Percentiles rank a stretch among this genome's conserved stretches.
phyloP scores from a whole-genome alignment of 1,284 basidiomycete species.

The Austroboletus niveus region DNA sequence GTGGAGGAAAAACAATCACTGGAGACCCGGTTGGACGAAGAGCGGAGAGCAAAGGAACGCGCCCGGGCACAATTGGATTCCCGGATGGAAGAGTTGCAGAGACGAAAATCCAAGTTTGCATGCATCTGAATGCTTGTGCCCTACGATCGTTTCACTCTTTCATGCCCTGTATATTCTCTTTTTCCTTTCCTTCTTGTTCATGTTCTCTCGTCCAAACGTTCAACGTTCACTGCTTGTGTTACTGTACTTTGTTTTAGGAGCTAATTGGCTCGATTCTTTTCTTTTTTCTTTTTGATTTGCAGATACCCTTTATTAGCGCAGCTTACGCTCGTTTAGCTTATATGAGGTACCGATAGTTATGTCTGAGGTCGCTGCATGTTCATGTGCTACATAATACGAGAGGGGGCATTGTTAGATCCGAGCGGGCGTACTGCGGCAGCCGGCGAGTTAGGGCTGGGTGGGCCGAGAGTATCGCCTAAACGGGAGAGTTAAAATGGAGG shows the following conservation, averaged over 20 bases:
- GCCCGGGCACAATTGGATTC: constrained; percentile 79
- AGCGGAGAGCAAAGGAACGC: constrained; percentile 79
- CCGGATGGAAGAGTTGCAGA: constrained; percentile 79
- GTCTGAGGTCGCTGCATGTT: constrained; percentile 19
- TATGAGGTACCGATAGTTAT: constrained; percentile 29
- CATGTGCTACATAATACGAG: constrained; percentile 29
- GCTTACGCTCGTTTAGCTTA: constrained; percentile 33
- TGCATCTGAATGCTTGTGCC: constrained; percentile 50
- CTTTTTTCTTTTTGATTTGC: constrained; percentile 29
- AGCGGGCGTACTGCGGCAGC: constrained; percentile 8
- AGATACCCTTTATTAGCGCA: constrained; percentile 26
- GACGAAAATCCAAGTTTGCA: constrained; percentile 83
- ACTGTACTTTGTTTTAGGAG: constrained; percentile 26
- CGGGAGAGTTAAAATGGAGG: constrained; percentile 21
- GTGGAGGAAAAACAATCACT: constrained; percentile 83
- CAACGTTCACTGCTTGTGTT: constrained; percentile 20
- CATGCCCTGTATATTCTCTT: constrained; percentile 4
- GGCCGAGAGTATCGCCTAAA: constrained; percentile 10
- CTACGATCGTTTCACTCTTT: background rate
- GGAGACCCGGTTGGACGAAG: constrained; percentile 77
- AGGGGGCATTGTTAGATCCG: constrained; percentile 10
- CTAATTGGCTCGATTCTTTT: constrained; percentile 22
- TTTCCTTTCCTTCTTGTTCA: constrained; percentile 5
- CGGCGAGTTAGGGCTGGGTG: constrained; percentile 5
- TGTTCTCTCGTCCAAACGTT: constrained; percentile 11